Evolutionary conservation across 1,139 yeast genomes (phyloP).

Genomic region (Eremothecium sinecaudum): DNA sequence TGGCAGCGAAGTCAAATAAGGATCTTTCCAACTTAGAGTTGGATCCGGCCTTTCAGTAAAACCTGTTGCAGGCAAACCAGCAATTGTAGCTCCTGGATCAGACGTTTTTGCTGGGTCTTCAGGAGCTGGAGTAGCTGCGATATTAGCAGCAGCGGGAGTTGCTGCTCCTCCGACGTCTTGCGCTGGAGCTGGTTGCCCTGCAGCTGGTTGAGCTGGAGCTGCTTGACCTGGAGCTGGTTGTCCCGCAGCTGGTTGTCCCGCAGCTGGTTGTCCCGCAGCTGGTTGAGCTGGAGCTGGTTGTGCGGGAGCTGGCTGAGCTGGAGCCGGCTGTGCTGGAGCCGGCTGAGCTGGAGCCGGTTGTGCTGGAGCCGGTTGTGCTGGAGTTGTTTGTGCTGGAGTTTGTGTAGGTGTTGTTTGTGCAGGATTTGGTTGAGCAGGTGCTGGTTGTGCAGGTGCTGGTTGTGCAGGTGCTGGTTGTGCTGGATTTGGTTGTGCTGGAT

Average conservation of each 20-base stretch:
- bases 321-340: constrained; percentile 6
- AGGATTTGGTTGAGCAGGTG: constrained; percentile 9
- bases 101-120: background rate
- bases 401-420: constrained; percentile 8
- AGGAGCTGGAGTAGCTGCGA: constrained; percentile 1
- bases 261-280: background rate
- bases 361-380: constrained; percentile 4
- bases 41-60: no score
- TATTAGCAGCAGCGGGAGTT: constrained; percentile 5
- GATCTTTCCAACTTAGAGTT: no score
- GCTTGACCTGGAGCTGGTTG: constrained; percentile 1
- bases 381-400: constrained; percentile 7
- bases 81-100: background rate
- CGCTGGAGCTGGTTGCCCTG: constrained; percentile 5
- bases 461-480: constrained; percentile 11
- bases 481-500: constrained; percentile 8
- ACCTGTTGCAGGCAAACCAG: background rate
- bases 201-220: background rate
- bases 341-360: constrained; percentile 10
- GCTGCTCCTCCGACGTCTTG: constrained; percentile 9
- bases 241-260: constrained; percentile 7
- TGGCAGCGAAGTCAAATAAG: no score
- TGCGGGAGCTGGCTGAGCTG: constrained; percentile 1
- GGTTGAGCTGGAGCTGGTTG: constrained; percentile 4
- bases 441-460: constrained; percentile 10